These are phyloP conservation scores for Adiantum capillusveneris DNA, from an alignment of 75 land plant species.

Conservation along the genomic window DNA sequence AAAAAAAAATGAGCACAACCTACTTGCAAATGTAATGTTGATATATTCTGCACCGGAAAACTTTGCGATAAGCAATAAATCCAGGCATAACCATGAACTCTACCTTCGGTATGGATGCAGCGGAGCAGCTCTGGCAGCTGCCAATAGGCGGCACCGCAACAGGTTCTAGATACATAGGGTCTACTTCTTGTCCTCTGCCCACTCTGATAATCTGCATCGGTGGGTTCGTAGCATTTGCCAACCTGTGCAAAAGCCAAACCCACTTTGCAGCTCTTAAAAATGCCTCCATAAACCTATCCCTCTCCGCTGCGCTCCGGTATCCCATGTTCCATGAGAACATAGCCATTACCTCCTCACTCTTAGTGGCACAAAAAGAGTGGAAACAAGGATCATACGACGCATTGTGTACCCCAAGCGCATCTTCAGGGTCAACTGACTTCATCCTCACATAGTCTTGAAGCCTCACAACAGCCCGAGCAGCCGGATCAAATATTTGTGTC, in stretches of 20 bases:
- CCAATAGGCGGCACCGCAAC: conserved; percentile 7
- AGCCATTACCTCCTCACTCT: conserved; percentile 25
- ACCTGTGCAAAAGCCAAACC: conserved; percentile 31
- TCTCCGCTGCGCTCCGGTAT: conserved; percentile 19
- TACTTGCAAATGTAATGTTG: conserved; percentile 18
- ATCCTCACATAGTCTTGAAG: conserved; percentile 26
- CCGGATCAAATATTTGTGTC: conserved; percentile 25
- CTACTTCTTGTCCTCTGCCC: conserved; percentile 28
- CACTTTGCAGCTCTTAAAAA: conserved; percentile 31
- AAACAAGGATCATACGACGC: conserved; percentile 17
- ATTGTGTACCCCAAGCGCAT: conserved; percentile 13
- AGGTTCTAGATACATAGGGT: conserved; percentile 19
- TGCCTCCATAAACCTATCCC: conserved; percentile 23
- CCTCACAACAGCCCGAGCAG: conserved; percentile 7
- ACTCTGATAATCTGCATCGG: conserved; percentile 17
- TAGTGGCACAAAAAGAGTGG: conserved; percentile 18
- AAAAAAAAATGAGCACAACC: too few relatives aligned
- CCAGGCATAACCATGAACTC: conserved; percentile 39
- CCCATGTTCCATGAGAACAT: conserved; percentile 24
- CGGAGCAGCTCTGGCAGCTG: conserved; percentile 4
- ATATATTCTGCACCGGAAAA: conserved; percentile 31
- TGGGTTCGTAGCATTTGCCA: conserved; percentile 26
- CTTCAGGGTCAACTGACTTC: conserved; percentile 14
- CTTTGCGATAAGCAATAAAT: conserved; percentile 19
- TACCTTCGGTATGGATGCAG: conserved; percentile 12